Conservation (phyloP, 139 green algal species). For the Bryopsis sp. region DNA sequence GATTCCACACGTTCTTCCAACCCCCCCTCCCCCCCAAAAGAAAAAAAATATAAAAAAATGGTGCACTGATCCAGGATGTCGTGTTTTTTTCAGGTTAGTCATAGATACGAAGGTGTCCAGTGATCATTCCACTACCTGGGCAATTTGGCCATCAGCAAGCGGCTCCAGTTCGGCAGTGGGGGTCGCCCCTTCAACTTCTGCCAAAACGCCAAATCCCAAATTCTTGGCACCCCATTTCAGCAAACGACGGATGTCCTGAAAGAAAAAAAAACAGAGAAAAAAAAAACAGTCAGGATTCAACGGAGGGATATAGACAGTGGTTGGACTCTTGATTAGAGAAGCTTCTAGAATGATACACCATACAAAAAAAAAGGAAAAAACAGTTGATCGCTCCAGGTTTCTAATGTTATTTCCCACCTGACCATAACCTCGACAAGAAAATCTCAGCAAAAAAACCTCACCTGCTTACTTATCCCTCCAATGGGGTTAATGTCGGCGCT, state of each 20-base stretch:
- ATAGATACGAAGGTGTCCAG: too few species aligned
- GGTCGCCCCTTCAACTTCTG: slow-evolving; percentile 64
- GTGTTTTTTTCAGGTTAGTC: too few species aligned
- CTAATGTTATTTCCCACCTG: too few species aligned
- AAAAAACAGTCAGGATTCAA: neutral
- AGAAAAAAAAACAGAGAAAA: neutral
- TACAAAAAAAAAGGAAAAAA: neutral
- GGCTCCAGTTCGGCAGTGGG: slow-evolving; percentile 95
- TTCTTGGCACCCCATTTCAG: slow-evolving; percentile 67
- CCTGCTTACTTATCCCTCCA: slow-evolving; percentile 66
- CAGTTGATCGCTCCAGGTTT: too few species aligned
- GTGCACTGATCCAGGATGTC: too few species aligned
- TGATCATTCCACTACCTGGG: slow-evolving; percentile 32
- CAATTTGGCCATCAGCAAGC: slow-evolving; percentile 30
- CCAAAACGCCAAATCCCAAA: slow-evolving; percentile 71
- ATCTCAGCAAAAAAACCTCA: slow-evolving; percentile 15
- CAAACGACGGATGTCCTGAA: slow-evolving; percentile 65
- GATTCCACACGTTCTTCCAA: too few species aligned
- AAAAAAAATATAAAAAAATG: too few species aligned
- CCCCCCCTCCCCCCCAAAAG: too few species aligned
- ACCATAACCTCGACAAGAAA: too few species aligned
- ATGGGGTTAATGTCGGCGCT: slow-evolving; percentile 96
- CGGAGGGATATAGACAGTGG: neutral
- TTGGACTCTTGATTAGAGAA: neutral
- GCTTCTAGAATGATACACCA: neutral